phyloP scores from a whole-genome alignment of 176 grass and related monocot species.

The maize (Zea mays) region Zm-B73-REFERENCE-NAM-5.0 NC_050102.1:170911001-170911500 shows the following conservation, averaged over 20 bases:
- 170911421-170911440: no score
- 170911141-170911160: constrained; percentile 99
- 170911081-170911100: constrained; percentile 39
- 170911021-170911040: not conserved
- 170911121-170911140: constrained; percentile 77
- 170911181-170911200: constrained; percentile 93
- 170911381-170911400: not conserved
- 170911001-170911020: constrained; percentile 16
- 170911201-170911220: constrained; percentile 85
- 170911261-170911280: constrained; percentile 10
- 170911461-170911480: no score
- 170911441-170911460: no score
- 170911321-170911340: not conserved
- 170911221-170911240: constrained; percentile 94
- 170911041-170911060: constrained; percentile 13
- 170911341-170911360: not conserved
- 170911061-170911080: constrained; percentile 28
- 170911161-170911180: constrained; percentile 86
- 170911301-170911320: constrained; percentile 12
- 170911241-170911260: constrained; percentile 24
- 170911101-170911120: constrained; percentile 7
- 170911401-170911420: no score
- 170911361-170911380: constrained; percentile 8
- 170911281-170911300: constrained; percentile 24
- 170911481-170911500: no score